Evolutionary conservation across 139 green algal species (phyloP), one percentile per base, ranked within the genome.

Genomic region (Picochlorum sp.): DNA sequence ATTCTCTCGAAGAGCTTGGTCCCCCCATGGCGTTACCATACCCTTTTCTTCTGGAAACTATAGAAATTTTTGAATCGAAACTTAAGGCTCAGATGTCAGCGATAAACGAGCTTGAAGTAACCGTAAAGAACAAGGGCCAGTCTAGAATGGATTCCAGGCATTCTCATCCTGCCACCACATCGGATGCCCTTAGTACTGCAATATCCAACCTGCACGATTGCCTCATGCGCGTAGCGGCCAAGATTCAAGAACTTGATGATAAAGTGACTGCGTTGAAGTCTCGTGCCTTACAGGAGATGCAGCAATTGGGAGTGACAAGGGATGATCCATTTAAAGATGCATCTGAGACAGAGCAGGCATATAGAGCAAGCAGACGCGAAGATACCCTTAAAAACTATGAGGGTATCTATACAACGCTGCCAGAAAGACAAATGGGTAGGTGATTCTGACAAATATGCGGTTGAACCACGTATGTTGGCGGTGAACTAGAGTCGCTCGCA

Each of bases 291-390:
- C 26, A 54, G 32, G 20, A 63, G 0, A 29, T 41, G 8, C 16
- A 33, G 4, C 16, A 50, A 59, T 43, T 69, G 59, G 72, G 63
- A 18, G 62, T 74, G n/a, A 24, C 22, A 32, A 51, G 31, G 30
- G n/a, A n/a, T n/a, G 68, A 80, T 67, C 72, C 72, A 1, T 80
- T 80, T 37, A 59, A 58, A 32, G 66, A 69, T 37, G 67, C 65
- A 39, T 58, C 57, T 12, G 22, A 28, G 12, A 53, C 39, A 22
- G 53, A 70, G 24, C n/a, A n/a, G n/a, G n/a, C n/a, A n/a, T 26
- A 47, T 47, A 18, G 18, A 47, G 39, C 18, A 18, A 18, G 39
- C 18, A 18, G 39, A 18, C 39, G 18, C 39, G 39, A 18, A 47
- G 18, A 47, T 47, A 25, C 18, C 20, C 50, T 37, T 37, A 47